Evolutionary conservation across 1,284 basidiomycete species (phyloP).

Genomic region (Tilletia horrida): DNA sequence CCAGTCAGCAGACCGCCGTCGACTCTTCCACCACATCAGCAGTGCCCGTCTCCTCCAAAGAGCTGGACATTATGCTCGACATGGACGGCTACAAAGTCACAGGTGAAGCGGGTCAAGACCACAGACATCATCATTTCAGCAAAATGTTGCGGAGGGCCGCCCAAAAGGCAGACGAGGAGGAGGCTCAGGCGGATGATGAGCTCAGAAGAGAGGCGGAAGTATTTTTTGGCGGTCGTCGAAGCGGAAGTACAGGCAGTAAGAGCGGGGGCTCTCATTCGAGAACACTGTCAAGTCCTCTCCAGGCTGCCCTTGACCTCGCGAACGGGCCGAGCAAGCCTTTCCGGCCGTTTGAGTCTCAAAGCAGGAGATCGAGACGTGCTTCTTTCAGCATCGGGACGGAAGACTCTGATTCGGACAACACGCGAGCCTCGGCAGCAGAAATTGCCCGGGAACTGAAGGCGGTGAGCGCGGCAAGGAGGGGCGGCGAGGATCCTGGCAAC

Average conservation of each 20-base stretch:
- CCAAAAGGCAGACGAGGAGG: conserved; percentile 28
- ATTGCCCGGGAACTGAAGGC: not conserved
- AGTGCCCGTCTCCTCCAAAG: conserved; percentile 9
- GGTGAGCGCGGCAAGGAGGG: not conserved
- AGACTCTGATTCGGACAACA: not conserved
- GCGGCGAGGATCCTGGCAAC: not conserved
- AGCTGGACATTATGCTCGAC: conserved; percentile 40
- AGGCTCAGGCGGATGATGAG: conserved; percentile 1
- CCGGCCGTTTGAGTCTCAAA: not conserved
- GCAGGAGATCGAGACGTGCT: not conserved
- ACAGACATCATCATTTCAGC: conserved; percentile 14
- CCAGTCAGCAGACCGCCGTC: conserved; percentile 7
- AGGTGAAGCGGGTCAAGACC: conserved; percentile 31
- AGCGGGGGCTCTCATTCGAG: not conserved
- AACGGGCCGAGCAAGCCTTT: not conserved
- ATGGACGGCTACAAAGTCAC: conserved; percentile 55
- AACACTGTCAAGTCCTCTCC: conserved; percentile 6
- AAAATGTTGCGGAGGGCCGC: conserved; percentile 25
- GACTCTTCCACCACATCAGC: not conserved
- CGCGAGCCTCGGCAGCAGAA: not conserved
- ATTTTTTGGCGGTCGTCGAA: conserved; percentile 4
- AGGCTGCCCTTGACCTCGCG: not conserved
- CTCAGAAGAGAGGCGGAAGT: conserved; percentile 4
- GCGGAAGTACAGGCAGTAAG: too few relatives aligned
- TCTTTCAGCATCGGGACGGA: not conserved